phyloP scores from a whole-genome alignment of 345 rosid genomes.

The Populus pruinosa region DNA sequence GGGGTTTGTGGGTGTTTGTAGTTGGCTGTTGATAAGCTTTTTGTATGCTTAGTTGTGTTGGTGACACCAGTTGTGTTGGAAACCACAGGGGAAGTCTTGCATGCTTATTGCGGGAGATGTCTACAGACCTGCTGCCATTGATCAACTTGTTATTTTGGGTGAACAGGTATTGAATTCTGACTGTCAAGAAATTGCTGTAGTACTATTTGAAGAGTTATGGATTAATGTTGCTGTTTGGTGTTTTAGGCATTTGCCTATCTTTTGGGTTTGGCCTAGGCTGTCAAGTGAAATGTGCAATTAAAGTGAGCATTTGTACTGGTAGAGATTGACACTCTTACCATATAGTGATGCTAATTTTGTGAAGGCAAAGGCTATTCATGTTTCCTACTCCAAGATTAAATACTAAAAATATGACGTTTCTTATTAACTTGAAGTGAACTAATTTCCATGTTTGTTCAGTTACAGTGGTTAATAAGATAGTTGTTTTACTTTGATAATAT shows the following conservation, averaged over 20 bases:
- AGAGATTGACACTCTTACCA: not conserved
- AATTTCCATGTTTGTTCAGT: not conserved
- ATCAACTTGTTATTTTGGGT: conserved; percentile 93
- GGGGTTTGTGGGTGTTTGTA: not conserved
- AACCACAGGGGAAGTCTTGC: conserved; percentile 75
- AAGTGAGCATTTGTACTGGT: not conserved
- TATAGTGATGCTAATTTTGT: conserved; percentile 6
- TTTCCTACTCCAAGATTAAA: not conserved
- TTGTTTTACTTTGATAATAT: not conserved
- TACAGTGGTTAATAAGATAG: not conserved
- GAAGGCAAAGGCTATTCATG: not conserved
- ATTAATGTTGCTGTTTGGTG: not conserved
- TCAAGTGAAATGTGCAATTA: not conserved
- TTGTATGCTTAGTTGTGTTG: conserved; percentile 10
- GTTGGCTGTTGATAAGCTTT: not conserved
- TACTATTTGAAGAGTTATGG: not conserved
- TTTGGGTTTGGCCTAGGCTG: not conserved
- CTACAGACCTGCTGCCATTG: conserved; percentile 97
- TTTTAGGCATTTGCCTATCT: not conserved
- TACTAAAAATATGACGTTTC: conserved; percentile 7
- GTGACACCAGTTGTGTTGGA: conserved; percentile 10
- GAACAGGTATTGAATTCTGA: conserved; percentile 59
- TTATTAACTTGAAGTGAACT: conserved; percentile 9
- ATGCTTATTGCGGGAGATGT: conserved; percentile 99
- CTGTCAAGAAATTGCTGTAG: conserved; percentile 9